A percentile compares a stretch with the other conserved stretches of the same genome.
Evolutionary conservation across 2,329 filamentous ascomycete genomes (phyloP).

Genomic region (Lasiodiplodia sp.): DNA sequence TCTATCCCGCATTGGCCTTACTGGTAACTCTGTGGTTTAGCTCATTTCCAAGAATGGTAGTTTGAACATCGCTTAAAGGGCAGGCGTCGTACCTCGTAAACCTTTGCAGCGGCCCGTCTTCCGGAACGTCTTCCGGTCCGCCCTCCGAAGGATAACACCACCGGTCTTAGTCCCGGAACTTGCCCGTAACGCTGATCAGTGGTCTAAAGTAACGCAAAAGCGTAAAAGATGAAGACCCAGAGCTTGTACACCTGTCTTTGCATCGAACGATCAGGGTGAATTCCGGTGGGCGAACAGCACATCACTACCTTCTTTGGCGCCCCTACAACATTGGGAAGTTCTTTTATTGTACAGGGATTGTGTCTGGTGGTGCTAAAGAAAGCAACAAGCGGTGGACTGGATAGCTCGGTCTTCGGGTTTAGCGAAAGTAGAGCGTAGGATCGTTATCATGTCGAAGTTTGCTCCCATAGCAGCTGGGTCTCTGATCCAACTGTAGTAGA

Average conservation of each 20-base stretch:
- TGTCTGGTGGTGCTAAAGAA: background rate
- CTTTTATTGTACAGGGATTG: background rate
- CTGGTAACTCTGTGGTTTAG: background rate
- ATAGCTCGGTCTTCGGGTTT: background rate
- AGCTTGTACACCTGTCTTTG: background rate
- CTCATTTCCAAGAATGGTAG: slow-evolving; percentile 15
- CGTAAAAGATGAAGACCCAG: background rate
- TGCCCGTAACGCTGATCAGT: background rate
- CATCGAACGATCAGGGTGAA: background rate
- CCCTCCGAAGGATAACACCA: background rate
- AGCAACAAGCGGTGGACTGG: background rate
- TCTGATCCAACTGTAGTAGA: background rate
- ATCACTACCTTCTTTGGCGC: background rate
- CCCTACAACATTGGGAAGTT: background rate
- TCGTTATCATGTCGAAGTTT: background rate
- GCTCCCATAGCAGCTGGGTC: too few species aligned
- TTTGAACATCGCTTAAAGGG: slow-evolving; percentile 14
- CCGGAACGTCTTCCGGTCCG: slow-evolving; percentile 11
- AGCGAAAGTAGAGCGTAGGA: background rate
- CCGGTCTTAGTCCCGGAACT: slow-evolving; percentile 8
- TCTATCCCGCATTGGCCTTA: background rate
- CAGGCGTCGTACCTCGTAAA: background rate
- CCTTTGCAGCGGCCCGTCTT: background rate
- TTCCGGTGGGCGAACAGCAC: background rate
- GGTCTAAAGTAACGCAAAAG: background rate